These are phyloP conservation scores for Corinectria fuckeliana DNA, from an alignment of 2,329 filamentous ascomycete species.

Conservation along the genomic window DNA sequence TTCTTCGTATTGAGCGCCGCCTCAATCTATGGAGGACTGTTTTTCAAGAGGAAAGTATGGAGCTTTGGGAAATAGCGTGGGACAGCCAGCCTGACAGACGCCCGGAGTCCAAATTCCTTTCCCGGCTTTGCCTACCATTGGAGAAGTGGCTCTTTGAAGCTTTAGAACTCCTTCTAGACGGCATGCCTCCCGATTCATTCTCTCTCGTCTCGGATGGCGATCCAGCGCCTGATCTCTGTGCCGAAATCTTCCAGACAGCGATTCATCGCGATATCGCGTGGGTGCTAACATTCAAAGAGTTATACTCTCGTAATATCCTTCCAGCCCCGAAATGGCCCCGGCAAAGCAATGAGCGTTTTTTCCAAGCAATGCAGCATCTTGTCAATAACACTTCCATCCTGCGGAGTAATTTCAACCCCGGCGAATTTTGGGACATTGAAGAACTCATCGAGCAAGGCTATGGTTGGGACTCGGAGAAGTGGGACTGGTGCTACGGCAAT, in stretches of 20 bases:
- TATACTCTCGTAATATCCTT: background rate
- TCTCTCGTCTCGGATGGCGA: constrained; percentile 3
- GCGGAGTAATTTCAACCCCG: constrained; percentile 10
- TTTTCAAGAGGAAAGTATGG: background rate
- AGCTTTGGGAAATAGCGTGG: background rate
- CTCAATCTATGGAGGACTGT: background rate
- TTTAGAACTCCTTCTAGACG: background rate
- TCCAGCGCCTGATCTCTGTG: background rate
- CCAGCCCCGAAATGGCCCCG: rapidly evolving
- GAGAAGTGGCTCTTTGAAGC: constrained; percentile 8
- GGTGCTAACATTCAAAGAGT: background rate
- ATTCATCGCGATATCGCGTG: background rate
- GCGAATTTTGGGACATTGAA: background rate
- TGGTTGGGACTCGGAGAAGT: background rate
- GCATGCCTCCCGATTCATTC: background rate
- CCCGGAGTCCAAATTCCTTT: background rate
- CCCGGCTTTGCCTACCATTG: background rate
- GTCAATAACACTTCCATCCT: background rate
- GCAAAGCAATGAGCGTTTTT: rapidly evolving
- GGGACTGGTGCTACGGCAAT: background rate
- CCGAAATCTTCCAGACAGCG: background rate
- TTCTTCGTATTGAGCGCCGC: constrained; percentile 16
- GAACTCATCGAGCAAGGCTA: background rate
- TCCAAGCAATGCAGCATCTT: background rate
- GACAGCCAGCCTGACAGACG: rapidly evolving